phyloP scores from a whole-genome alignment of 2,329 filamentous ascomycete species.

The Botrytis squamosa region DNA sequence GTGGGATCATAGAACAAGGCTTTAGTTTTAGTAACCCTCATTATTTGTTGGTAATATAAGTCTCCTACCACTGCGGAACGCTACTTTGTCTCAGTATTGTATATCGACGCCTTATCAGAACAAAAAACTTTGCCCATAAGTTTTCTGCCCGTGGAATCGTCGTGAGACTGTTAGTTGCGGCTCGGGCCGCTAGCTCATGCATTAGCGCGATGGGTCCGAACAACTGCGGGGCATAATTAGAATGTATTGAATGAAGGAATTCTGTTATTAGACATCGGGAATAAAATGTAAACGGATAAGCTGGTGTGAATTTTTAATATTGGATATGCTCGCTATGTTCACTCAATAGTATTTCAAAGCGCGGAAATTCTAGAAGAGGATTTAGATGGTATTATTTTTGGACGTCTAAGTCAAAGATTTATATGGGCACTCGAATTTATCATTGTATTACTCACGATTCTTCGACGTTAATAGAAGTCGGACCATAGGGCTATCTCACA shows the following conservation, averaged over 20 bases:
- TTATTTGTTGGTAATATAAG: neutral
- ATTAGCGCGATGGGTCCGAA: neutral
- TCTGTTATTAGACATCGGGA: neutral
- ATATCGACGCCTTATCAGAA: neutral
- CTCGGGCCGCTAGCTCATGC: neutral
- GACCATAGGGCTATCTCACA: neutral
- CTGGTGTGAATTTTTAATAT: neutral
- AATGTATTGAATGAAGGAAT: neutral
- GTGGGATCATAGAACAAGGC: neutral
- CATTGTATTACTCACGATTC: neutral
- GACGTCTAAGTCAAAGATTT: neutral
- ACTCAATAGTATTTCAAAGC: neutral
- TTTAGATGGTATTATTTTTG: neutral
- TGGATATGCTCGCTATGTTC: neutral
- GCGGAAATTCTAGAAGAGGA: rapidly evolving
- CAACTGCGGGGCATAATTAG: neutral
- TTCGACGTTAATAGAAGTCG: neutral
- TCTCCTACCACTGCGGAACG: neutral
- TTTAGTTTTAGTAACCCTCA: neutral
- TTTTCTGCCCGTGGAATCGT: neutral
- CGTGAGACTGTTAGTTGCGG: neutral
- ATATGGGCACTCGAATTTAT: neutral
- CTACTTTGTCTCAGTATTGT: neutral
- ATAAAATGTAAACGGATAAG: rapidly evolving
- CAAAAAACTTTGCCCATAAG: neutral